Percentiles rank a stretch among this genome's conserved stretches.
phyloP scores from a whole-genome alignment of 768 basidiomycete genomes.

The Daedaleopsis sinensis region DNA sequence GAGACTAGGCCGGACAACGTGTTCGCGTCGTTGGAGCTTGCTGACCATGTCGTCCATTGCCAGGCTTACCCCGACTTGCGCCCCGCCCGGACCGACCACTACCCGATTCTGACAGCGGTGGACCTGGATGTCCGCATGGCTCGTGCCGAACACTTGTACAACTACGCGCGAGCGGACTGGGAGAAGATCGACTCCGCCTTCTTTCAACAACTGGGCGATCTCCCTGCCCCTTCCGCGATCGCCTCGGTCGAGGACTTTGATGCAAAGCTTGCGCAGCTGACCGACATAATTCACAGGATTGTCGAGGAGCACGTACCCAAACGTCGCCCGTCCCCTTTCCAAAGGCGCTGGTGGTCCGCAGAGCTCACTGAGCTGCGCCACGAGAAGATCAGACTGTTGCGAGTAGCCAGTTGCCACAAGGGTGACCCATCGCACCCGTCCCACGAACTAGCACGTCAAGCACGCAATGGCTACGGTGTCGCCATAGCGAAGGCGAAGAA shows the following conservation, averaged over 20 bases:
- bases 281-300: conserved; percentile 17
- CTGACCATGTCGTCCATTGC: not conserved
- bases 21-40: not conserved
- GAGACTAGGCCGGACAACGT: not conserved
- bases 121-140: conserved; percentile 19
- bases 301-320: conserved; percentile 25
- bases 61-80: not conserved
- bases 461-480: conserved; percentile 16
- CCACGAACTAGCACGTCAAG: conserved; percentile 16
- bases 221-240: not conserved
- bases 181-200: conserved; percentile 30
- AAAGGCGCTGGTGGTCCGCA: conserved; percentile 38
- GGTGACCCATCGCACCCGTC: conserved; percentile 13
- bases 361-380: conserved; percentile 29
- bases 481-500: conserved; percentile 23
- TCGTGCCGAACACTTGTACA: not conserved
- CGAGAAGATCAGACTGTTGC: conserved; percentile 20
- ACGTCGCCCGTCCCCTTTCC: conserved; percentile 22
- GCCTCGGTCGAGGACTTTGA: conserved; percentile 19
- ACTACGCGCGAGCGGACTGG: conserved; percentile 39
- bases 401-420: conserved; percentile 7
- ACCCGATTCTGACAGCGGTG: conserved; percentile 38
- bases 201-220: not conserved
- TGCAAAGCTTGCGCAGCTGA: not conserved
- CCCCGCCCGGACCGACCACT: conserved; percentile 28